Evolutionary conservation across 192 early-diverging fungal species (phyloP), one percentile per base, ranked within the genome.

Genomic region (Coemansia pectinata): DNA sequence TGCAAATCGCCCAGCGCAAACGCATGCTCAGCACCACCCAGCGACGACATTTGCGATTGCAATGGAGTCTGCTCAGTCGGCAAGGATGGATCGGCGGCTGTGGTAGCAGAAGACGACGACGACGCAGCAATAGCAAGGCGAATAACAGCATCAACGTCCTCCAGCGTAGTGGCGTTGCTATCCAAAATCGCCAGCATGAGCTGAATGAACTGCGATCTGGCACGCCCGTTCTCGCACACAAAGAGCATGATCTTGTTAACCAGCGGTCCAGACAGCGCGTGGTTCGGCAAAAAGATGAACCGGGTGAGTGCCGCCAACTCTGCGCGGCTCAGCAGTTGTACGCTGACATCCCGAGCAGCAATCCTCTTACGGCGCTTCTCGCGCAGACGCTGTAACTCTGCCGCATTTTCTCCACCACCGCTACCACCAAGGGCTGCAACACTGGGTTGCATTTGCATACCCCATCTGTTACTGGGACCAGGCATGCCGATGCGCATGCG

Each of bases 201-300:
- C 8, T 92, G 90, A 21, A 99, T 86, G 5, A 97, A 73, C 58
- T 99, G 96, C 11, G 85, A 72, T 23, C 96, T 86, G 2, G 94
- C 92, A 61, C 89, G 91, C 41, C 87, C 90, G 73, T 97, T 97
- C 75, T 97, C 95, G 73, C 93, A 93, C 3, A 99, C 85, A 42
- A 69, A 77, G 69, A 77, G 80, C 66, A 83, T 69, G 25, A 73
- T 74, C 66, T 69, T 70, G 21, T 42, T 40, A 14, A 78, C 67
- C 69, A 78, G 69, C 23, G 80, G 42, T 66, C 94, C 94, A 7
- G 90, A 80, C 41, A 97, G 74, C 10, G 91, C 86, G 5, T 91
- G 88, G 78, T 92, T 92, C 29, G 95, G 95, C 40, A 97, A 65
- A 71, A 97, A 97, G 57, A 96, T 86, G 19, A 99, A 86, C 23